Base-by-base conservation (phyloP, 495 filamentous ascomycete genomes). In the Penicillium bialowiezense region DNA sequence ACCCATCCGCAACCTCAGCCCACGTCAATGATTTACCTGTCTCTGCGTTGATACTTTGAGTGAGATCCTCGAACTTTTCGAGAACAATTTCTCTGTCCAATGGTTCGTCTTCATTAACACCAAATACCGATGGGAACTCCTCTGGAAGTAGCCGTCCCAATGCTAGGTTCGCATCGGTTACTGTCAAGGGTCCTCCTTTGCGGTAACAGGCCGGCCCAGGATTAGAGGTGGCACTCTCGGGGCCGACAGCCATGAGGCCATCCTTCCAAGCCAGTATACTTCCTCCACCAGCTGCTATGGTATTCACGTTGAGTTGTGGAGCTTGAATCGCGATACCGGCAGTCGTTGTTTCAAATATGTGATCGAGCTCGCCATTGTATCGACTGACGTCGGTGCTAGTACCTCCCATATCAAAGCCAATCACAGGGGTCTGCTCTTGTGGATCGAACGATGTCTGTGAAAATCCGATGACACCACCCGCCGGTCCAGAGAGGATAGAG, bases 261-360 rank as follows among this genome's bases (percentile, higher is more conserved):
- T 92, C 92, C 37, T 82, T 77, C 77, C 86, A 96, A 59, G 89
- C 89, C 5, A 96, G 77, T 33, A 88, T 79, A 6, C 87, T 91
- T 19, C 91, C 91, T 20, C 91, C 91, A 28, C 91, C 91, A 15
- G 91, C 90, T 12, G 91, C 91, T 18, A 96, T 89, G 0, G 91
- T 97, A 65, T 95, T 96, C 65, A 97, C 93, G 66, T 97, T 89
- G 0, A 97, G 79, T 62, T 95, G 90, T 0, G 91, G 91, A 0
- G 84, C 87, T 60, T 96, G 91, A 26, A 96, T 91, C 0, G 90
- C 91, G n/a, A 96, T 88, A 15, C 89, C 89, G 2, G 91, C 91
- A 3, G 89, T 91, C 0, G 90, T 96, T 8, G 87, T 96, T 68
- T 96, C 91, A 51, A 96, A 96, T 1, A 95, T 90, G 62, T 97